These are phyloP conservation scores for Cenchrus fungigraminus DNA, from an alignment of 176 grass and related monocot genomes.

Conservation along the genomic window DNA sequence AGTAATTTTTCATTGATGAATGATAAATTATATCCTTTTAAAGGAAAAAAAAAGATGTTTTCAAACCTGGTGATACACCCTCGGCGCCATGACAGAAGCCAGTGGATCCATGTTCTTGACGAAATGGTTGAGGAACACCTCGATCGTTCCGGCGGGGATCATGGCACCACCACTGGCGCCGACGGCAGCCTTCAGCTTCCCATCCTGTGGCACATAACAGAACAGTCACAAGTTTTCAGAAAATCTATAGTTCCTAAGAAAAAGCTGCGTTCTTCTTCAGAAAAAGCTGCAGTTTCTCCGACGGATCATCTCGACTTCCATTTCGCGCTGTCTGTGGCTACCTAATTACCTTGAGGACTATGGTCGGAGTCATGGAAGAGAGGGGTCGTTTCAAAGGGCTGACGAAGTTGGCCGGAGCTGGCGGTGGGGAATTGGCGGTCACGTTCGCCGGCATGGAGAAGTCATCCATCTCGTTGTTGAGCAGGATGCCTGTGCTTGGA, in stretches of 20 bases:
- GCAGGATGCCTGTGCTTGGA: slow-evolving; percentile 72
- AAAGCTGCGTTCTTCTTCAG: background rate
- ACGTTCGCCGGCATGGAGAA: slow-evolving; percentile 76
- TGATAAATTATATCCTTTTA: background rate
- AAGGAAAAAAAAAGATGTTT: background rate
- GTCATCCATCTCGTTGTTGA: slow-evolving; percentile 99
- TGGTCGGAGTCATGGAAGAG: slow-evolving; percentile 83
- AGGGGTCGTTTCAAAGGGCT: slow-evolving; percentile 81
- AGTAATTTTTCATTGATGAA: background rate
- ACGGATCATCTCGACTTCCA: background rate
- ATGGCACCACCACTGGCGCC: slow-evolving; percentile 85
- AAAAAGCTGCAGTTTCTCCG: background rate
- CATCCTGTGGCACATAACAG: slow-evolving; percentile 47
- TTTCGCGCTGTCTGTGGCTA: background rate
- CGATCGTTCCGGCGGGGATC: slow-evolving; percentile 71
- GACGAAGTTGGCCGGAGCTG: slow-evolving; percentile 78
- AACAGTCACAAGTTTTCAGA: background rate
- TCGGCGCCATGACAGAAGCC: slow-evolving; percentile 77
- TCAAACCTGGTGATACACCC: slow-evolving; percentile 76
- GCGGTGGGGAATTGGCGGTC: slow-evolving; percentile 51
- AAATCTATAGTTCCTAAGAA: background rate
- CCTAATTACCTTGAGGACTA: slow-evolving; percentile 66
- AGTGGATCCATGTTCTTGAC: slow-evolving; percentile 73
- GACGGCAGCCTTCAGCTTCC: slow-evolving; percentile 62
- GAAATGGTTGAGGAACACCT: slow-evolving; percentile 90